These are phyloP conservation scores for Colletotrichum salicis DNA, from an alignment of 2,329 filamentous ascomycete genomes.

Conservation along the genomic window DNA sequence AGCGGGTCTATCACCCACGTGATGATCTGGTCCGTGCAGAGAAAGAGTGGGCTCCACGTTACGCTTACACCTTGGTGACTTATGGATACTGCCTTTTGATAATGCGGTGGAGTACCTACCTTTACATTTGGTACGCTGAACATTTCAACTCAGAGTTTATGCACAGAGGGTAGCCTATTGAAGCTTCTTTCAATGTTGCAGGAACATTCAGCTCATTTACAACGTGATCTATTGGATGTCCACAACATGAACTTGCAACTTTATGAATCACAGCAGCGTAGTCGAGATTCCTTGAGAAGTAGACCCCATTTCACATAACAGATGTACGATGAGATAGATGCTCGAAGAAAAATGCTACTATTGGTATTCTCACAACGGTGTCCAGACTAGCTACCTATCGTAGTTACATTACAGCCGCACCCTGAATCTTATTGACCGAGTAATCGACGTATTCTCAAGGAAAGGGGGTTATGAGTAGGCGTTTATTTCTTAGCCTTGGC, in stretches of 20 bases:
- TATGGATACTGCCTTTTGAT: background rate
- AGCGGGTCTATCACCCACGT: conserved; percentile 10
- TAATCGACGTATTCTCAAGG: conserved; percentile 17
- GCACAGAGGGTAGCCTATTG: background rate
- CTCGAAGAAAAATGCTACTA: conserved; percentile 17
- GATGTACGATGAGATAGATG: background rate
- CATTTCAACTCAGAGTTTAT: background rate
- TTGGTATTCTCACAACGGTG: conserved; percentile 33
- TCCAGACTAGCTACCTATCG: conserved; percentile 31
- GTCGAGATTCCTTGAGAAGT: background rate
- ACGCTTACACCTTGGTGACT: background rate
- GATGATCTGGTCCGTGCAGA: background rate
- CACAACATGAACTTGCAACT: background rate
- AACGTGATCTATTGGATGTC: background rate
- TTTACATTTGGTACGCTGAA: background rate
- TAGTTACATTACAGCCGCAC: conserved; percentile 31
- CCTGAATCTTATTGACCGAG: background rate
- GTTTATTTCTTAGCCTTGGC: conserved; percentile 77
- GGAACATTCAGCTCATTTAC: background rate
- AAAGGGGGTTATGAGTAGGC: conserved; percentile 15
- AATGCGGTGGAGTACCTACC: background rate
- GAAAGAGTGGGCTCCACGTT: background rate
- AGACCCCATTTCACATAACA: background rate
- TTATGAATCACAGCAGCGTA: too few species aligned
- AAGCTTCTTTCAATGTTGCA: background rate